Conservation (phyloP, 257 asterid species). For the Penstemon davidsonii region DNA sequence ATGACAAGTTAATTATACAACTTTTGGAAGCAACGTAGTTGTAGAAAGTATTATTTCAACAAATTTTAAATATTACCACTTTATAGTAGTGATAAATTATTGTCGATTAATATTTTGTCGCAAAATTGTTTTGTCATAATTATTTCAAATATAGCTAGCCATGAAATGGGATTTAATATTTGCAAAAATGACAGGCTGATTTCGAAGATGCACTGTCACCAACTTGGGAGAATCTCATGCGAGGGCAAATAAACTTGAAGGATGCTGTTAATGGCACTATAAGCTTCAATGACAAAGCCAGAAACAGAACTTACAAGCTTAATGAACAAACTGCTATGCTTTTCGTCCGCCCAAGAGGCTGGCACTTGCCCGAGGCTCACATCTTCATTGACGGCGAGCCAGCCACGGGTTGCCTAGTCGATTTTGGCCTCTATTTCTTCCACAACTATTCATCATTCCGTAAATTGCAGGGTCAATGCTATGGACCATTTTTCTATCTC, state of each 20-base stretch:
- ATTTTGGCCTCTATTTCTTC: conserved; percentile 89
- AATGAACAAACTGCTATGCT: conserved; percentile 81
- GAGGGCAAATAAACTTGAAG: conserved; percentile 78
- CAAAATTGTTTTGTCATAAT: too few species aligned
- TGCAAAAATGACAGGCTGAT: conserved; percentile 59
- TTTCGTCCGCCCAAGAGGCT: conserved; percentile 97
- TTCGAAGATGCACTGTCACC: conserved; percentile 96
- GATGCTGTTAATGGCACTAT: conserved; percentile 88
- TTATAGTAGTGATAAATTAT: too few species aligned
- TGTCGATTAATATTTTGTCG: too few species aligned
- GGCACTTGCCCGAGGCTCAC: conserved; percentile 96
- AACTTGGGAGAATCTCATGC: conserved; percentile 84
- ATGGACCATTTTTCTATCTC: conserved; percentile 91
- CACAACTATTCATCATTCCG: conserved; percentile 71
- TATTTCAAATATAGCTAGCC: too few species aligned
- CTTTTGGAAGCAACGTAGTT: too few species aligned
- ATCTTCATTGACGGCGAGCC: conserved; percentile 90
- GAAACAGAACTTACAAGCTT: conserved; percentile 76
- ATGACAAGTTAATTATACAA: too few species aligned
- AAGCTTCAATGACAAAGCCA: conserved; percentile 68
- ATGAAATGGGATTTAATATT: background rate
- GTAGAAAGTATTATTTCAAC: too few species aligned
- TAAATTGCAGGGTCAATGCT: conserved; percentile 64
- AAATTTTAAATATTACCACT: too few species aligned
- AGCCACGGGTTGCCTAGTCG: conserved; percentile 76